Evolutionary conservation across 257 asterid species (phyloP), one percentile per base, ranked within the genome.

Genomic region (Rhazya stricta): DNA sequence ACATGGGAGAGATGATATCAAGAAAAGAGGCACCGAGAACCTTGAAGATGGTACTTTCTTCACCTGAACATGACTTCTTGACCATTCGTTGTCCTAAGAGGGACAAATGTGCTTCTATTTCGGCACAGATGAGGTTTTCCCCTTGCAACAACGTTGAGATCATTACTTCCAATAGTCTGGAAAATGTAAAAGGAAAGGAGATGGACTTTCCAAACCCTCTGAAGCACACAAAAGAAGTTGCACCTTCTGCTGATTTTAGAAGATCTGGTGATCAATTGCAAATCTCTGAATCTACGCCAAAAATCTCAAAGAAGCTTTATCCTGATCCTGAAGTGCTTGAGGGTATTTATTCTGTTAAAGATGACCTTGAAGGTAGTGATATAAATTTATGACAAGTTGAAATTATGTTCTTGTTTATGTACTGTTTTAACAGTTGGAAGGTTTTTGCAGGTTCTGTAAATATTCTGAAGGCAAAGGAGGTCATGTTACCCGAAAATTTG

Each of bases 1-100:
- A 57, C 18, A 74, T 69, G 21, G 53, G 45, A 19, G 88, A 77
- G 67, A 77, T 32, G 5, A 42, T 57, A 25, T 72, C 62, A 13
- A 69, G 81, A 37, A 69, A 78, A 70, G 83, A 78, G 69, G 39
- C 89, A n/a, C 81, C 85, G 3, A 84, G 74, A 84, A 88, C 95
- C 2, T 81, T 91, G 67, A 85, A 77, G 42, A 80, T 85, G 79
- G 84, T 93, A 72, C 89, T 93, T 11, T 78, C 83, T 71, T 88
- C 90, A 2, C 91, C 96, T 0, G 96, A 88, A 74, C 82, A 73
- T 32, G 91, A 81, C 29, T 69, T 71, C 42, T 63, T 82, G 86
- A 81, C 84, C 75, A 56, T 51, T 51, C 73, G 42, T 43, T 81
- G 87, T 82, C 90, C 89, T 29, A 84, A 80, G 75, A 68, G 86